Evolutionary conservation across 768 basidiomycete species (phyloP), one percentile per base, ranked within the genome.

Genomic region (Leccinum aurantiacum): DNA sequence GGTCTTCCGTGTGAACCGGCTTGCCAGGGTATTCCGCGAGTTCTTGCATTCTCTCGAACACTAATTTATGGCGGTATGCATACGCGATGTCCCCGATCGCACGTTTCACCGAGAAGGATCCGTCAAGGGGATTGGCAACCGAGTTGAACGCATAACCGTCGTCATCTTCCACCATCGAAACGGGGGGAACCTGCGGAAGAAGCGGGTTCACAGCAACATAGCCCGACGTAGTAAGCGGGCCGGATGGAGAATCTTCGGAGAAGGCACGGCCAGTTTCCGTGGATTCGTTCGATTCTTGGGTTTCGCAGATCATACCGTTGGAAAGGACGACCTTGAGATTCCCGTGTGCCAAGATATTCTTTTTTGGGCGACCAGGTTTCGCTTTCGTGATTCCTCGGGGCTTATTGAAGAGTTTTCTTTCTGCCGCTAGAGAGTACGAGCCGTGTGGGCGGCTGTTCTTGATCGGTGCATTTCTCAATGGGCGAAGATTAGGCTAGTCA

Each of bases 341-440:
- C 53, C 29, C 33, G 13, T 51, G 51, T 31, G 54, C 33, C 33
- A 35, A 53, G 9, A 5, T 44, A 44, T 44, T 59, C 56, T 69
- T 76, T 60, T 55, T 74, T 41, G 71, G 71, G 53, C 70, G 71
- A 47, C 71, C 71, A 11, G 61, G 64, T 60, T 61, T 82, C 47
- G 59, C 62, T 60, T 73, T 76, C 15, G 68, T 65, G 62, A 73
- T 44, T 47, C 69, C 71, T 46, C 73, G 71, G 56, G 69, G 58
- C 50, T 69, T 35, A 13, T 35, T 72, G 47, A 48, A 54, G 17
- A 59, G 2, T 51, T 60, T 73, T 58, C 55, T 59, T 25, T 69
- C 63, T 4, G 57, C 24, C 38, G 50, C 52, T 46, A 63, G 17
- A 55, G 66, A 35, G 49, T 66, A 51, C 53, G 67, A 49, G 35